Evolutionary conservation across 2,329 filamentous ascomycete genomes (phyloP).

Genomic region (Diaporthe sp.): DNA sequence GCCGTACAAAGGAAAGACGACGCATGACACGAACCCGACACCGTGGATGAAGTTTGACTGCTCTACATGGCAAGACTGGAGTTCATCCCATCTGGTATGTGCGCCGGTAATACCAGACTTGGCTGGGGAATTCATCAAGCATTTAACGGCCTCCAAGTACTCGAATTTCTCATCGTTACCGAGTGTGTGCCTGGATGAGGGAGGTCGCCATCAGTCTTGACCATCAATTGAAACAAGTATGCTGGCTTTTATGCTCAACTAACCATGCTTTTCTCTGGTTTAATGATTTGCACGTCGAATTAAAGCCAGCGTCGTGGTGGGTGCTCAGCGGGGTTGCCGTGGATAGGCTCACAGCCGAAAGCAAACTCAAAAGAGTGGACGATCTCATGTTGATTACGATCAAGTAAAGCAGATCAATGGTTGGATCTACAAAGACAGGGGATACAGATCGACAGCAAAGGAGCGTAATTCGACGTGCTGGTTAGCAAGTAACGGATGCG

Average conservation of each 20-base stretch:
- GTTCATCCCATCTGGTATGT: conserved; percentile 12
- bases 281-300: not conserved
- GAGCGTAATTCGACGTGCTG: not conserved
- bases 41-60: conserved; percentile 22
- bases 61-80: conserved; percentile 20
- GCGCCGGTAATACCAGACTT: conserved; percentile 7
- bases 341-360: not conserved
- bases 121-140: conserved; percentile 3
- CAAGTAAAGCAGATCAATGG: not conserved
- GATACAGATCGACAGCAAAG: not conserved
- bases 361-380: not conserved
- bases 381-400: not conserved
- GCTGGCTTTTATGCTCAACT: no score
- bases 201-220: no score
- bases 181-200: conserved; percentile 9
- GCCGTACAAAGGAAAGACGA: not conserved
- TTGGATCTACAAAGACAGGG: not conserved
- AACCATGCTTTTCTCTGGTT: conserved; percentile 2
- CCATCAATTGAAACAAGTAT: no score
- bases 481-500: not conserved
- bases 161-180: not conserved
- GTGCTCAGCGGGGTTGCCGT: not conserved
- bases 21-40: not conserved
- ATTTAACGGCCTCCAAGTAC: conserved; percentile 13
- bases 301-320: not conserved